phyloP scores from a whole-genome alignment of 2,329 filamentous ascomycete species.

The Aspergillus terreus region DNA sequence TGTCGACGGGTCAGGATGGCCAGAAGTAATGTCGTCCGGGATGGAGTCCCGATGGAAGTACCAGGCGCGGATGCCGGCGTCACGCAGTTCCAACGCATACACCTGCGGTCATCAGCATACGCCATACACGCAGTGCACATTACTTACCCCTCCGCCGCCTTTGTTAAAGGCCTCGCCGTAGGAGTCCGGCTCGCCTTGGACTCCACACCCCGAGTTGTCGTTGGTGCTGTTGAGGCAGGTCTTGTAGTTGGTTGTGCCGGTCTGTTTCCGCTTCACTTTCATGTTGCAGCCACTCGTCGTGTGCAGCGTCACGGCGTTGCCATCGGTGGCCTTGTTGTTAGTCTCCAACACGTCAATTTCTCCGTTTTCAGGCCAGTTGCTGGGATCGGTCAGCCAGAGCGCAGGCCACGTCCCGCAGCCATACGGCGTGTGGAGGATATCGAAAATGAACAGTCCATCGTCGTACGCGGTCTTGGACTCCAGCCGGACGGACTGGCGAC shows the following conservation, averaged over 20 bases:
- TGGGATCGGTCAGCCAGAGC: constrained; percentile 61
- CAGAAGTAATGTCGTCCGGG: constrained; percentile 50
- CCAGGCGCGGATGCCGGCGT: constrained; percentile 61
- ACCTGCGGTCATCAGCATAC: constrained; percentile 27
- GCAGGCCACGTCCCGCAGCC: constrained; percentile 65
- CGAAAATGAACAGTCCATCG: constrained; percentile 65
- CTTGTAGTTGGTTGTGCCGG: constrained; percentile 39
- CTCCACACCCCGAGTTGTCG: constrained; percentile 57
- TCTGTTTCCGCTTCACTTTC: constrained; percentile 53
- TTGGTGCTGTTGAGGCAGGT: constrained; percentile 53
- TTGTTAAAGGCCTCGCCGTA: constrained; percentile 54
- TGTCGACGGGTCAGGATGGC: constrained; percentile 55
- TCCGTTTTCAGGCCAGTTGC: constrained; percentile 61
- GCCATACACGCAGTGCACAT: neutral
- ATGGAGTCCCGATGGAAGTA: constrained; percentile 51
- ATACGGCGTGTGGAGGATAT: constrained; percentile 60
- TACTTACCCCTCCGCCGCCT: constrained; percentile 48
- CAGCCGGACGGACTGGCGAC: constrained; percentile 62
- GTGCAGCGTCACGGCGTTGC: constrained; percentile 61
- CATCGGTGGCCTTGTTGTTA: constrained; percentile 51
- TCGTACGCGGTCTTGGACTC: constrained; percentile 59
- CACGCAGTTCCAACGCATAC: constrained; percentile 60
- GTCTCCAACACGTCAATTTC: constrained; percentile 64
- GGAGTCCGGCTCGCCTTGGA: constrained; percentile 41
- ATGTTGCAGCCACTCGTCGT: constrained; percentile 54